Conservation (phyloP, 441 rosid species). For the Theobroma grandiflorum region DNA sequence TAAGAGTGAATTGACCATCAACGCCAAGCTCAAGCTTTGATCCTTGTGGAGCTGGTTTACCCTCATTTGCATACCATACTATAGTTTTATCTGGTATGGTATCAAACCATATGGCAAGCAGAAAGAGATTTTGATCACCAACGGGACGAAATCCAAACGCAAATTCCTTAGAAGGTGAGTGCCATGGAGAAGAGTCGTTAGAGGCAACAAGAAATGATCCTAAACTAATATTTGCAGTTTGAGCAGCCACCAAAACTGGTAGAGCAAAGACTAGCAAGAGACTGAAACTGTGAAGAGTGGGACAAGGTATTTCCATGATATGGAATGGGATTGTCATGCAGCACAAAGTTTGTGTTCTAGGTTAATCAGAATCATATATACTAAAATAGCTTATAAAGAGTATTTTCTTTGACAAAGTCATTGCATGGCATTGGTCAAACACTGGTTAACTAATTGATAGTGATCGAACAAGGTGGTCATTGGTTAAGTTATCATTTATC, state of each 20-base stretch:
- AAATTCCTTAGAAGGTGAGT: slow-evolving; percentile 49
- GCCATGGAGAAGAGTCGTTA: slow-evolving; percentile 27
- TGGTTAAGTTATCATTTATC: no score
- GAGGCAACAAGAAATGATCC: slow-evolving; percentile 38
- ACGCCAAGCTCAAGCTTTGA: slow-evolving; percentile 31
- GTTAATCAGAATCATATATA: no score
- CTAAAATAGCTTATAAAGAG: no score
- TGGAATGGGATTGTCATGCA: not conserved
- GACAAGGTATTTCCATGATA: not conserved
- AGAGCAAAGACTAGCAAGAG: slow-evolving; percentile 27
- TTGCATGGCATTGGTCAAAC: no score
- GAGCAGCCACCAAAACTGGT: slow-evolving; percentile 26
- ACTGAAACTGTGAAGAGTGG: not conserved
- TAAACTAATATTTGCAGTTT: slow-evolving; percentile 20
- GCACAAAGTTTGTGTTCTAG: not conserved
- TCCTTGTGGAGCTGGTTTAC: slow-evolving; percentile 13
- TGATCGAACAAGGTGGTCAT: no score
- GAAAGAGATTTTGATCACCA: slow-evolving; percentile 15
- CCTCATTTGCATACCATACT: slow-evolving; percentile 35
- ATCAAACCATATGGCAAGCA: slow-evolving; percentile 37
- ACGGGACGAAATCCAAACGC: slow-evolving; percentile 45
- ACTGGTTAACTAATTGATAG: no score
- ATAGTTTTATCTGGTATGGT: slow-evolving; percentile 39
- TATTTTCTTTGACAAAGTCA: no score
- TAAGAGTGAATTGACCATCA: slow-evolving; percentile 32